Evolutionary conservation across 441 rosid genomes (phyloP), one percentile per base, ranked within the genome.

Genomic region (Pelargonium myrrhifolium): DNA sequence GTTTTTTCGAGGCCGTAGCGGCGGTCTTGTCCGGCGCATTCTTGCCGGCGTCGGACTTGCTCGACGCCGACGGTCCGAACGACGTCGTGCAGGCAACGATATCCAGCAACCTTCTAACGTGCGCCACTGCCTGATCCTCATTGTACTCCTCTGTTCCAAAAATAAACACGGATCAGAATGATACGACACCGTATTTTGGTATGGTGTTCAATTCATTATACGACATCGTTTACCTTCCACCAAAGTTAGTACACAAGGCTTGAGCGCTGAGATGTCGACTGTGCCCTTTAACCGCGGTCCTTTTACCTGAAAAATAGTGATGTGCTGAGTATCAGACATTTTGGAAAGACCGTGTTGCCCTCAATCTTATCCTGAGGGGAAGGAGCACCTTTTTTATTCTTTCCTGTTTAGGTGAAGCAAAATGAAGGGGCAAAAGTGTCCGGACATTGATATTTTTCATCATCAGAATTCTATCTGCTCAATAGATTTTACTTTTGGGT

Each of bases 31-130:
- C 12, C 63, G 66, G 28, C 17, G 7, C 58, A 35, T 65, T 3
- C 15, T 87, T 88, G 58, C 81, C 86, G 18, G 74, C 37, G 15
- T 4, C 51, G 90, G 85, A 3, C 58, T 75, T 89, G 40, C 81
- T 67, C 11, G 72, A 55, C 12, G 67, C 15, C 24, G 81, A 65
- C 8, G 85, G 72, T 22, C 93, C 84, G 71, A 35, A 39, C 26
- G 21, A 26, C 65, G 63, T 59, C 64, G 94, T 77, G 83, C 89
- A 88, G 58, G 91, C 85, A 35, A 86, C 86, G 64, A 88, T 85
- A 80, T 88, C 94, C 24, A 88, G 85, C 45, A 88, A 86, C 43
- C 88, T 80, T 24, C 89, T 88, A 59, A 86, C 72, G 77, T 85
- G 92, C 51, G 82, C 79, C 65, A 84, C 72, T 49, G 86, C 84